These are phyloP conservation scores for Candida glaebosa DNA, from an alignment of 805 yeast genomes.

Conservation along the genomic window DNA sequence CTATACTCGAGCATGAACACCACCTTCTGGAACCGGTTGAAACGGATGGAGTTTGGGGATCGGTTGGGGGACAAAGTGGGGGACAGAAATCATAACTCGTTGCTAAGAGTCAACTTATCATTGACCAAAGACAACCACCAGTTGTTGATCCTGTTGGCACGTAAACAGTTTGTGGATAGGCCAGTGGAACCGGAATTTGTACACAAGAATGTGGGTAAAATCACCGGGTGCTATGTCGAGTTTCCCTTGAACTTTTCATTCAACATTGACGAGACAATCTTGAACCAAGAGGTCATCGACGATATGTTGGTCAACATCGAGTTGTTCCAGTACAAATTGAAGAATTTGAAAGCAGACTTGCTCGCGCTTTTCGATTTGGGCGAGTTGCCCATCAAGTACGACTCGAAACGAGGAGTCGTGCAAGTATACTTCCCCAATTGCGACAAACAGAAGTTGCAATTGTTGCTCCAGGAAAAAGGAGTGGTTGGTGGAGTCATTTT, in stretches of 20 bases:
- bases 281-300: slow-evolving; percentile 29
- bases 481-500: slow-evolving; percentile 55
- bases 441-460: slow-evolving; percentile 55
- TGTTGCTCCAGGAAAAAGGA: slow-evolving; percentile 54
- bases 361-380: slow-evolving; percentile 55
- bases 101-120: slow-evolving; percentile 25
- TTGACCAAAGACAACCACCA: slow-evolving; percentile 22
- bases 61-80: neutral
- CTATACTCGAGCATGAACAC: slow-evolving; percentile 11
- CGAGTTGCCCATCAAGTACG: slow-evolving; percentile 56
- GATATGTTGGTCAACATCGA: slow-evolving; percentile 61
- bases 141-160: slow-evolving; percentile 19
- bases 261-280: slow-evolving; percentile 26
- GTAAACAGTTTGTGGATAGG: slow-evolving; percentile 10
- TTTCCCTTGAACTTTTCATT: slow-evolving; percentile 25
- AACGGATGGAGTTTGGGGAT: neutral
- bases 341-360: slow-evolving; percentile 42
- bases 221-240: slow-evolving; percentile 30
- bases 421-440: slow-evolving; percentile 72
- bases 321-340: slow-evolving; percentile 38
- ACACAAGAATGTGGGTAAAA: neutral
- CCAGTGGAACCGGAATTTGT: neutral
- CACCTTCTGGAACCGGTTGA: slow-evolving; percentile 1
- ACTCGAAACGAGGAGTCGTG: slow-evolving; percentile 33
- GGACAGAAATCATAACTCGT: slow-evolving; percentile 4